Conservation (phyloP, 2,329 filamentous ascomycete species). For the Diaporthe sp. region DNA sequence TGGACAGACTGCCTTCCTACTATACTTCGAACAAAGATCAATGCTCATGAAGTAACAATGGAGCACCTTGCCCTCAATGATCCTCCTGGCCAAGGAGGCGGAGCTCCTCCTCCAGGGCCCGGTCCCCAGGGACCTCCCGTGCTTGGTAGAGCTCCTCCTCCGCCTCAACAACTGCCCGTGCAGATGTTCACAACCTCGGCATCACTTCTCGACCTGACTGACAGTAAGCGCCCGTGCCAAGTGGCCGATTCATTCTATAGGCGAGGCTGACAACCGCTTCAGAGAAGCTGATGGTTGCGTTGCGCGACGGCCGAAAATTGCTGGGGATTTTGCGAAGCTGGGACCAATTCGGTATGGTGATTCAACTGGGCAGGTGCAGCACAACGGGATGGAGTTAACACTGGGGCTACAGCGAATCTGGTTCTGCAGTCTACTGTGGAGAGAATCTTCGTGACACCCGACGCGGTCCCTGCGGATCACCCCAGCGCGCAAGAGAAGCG, state of each 20-base stretch:
- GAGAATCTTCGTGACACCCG: slow-evolving; percentile 77
- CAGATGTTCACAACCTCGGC: slow-evolving; percentile 99
- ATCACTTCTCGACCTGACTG: slow-evolving; percentile 93
- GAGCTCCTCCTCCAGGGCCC: slow-evolving; percentile 43
- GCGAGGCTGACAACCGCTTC: slow-evolving; percentile 33
- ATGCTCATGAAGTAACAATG: slow-evolving; percentile 53
- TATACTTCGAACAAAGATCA: slow-evolving; percentile 26
- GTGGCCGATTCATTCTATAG: not conserved
- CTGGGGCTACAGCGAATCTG: slow-evolving; percentile 67
- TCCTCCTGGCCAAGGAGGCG: slow-evolving; percentile 49
- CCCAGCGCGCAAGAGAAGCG: slow-evolving; percentile 47
- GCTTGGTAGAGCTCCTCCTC: slow-evolving; percentile 40
- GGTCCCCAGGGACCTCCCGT: slow-evolving; percentile 39
- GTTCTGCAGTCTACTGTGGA: slow-evolving; percentile 94
- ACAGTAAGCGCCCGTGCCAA: slow-evolving; percentile 74
- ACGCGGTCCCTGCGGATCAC: slow-evolving; percentile 50
- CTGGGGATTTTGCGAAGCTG: slow-evolving; percentile 93
- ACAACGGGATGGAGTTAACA: slow-evolving; percentile 39
- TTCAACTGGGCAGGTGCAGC: not conserved
- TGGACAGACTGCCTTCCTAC: slow-evolving; percentile 31
- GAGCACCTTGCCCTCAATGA: slow-evolving; percentile 65
- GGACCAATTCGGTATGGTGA: slow-evolving; percentile 90
- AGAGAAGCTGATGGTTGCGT: slow-evolving; percentile 95
- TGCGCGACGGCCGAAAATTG: slow-evolving; percentile 93
- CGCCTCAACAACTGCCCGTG: slow-evolving; percentile 68